Conservation (phyloP, 2,329 filamentous ascomycete species). For the Pseudocercospora eumusae region DNA sequence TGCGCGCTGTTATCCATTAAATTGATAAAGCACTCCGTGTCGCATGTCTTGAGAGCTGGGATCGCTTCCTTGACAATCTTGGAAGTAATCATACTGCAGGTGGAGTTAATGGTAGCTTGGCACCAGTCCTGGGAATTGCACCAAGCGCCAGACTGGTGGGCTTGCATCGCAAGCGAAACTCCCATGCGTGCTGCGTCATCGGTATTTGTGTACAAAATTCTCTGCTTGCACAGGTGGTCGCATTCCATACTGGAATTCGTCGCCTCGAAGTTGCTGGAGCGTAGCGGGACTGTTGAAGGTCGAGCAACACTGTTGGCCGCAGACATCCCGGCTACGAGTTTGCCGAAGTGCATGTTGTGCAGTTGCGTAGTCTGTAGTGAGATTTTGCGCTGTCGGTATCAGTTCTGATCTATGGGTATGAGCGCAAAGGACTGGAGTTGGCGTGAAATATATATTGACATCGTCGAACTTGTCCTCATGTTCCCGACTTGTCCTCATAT, state of each 20-base stretch:
- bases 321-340: background rate
- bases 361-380: background rate
- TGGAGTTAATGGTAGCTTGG: background rate
- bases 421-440: background rate
- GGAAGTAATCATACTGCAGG: background rate
- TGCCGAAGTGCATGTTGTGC: background rate
- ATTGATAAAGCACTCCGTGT: background rate
- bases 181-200: background rate
- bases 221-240: constrained; percentile 1
- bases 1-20: background rate
- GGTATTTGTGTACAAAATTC: background rate
- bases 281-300: background rate
- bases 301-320: background rate
- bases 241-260: background rate
- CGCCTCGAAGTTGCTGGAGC: background rate
- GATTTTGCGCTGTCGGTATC: background rate
- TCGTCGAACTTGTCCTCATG: background rate
- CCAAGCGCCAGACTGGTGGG: constrained; percentile 1
- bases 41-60: background rate
- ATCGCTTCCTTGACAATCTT: background rate
- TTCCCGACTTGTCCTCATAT: too few relatives aligned
- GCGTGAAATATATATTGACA: background rate
- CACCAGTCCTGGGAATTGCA: background rate
- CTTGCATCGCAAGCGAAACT: background rate
- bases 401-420: background rate